Evolutionary conservation across 495 filamentous ascomycete species (phyloP).

Genomic region (Aspergillus incahuasiensis): DNA sequence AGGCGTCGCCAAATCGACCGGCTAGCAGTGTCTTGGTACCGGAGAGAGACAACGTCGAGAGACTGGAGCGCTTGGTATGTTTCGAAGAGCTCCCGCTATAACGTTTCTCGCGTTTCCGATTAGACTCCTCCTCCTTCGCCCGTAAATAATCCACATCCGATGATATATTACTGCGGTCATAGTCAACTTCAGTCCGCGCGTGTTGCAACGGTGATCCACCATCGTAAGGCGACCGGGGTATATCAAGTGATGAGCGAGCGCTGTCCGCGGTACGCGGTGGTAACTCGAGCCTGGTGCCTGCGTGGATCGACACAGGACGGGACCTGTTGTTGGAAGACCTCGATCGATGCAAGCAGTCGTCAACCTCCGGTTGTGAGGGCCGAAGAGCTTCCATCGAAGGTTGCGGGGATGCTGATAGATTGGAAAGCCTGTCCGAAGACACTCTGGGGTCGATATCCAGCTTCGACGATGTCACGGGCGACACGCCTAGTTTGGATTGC

Average conservation of each 20-base stretch:
- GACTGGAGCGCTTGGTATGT: conserved; percentile 75
- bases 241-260: conserved; percentile 36
- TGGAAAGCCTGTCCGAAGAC: conserved; percentile 40
- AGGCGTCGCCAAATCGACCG: conserved; percentile 92
- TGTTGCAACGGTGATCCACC: conserved; percentile 33
- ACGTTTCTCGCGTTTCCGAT: conserved; percentile 67
- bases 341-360: conserved; percentile 54
- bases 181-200: conserved; percentile 36
- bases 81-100: conserved; percentile 51
- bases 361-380: conserved; percentile 56
- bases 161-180: conserved; percentile 57
- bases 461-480: conserved; percentile 28
- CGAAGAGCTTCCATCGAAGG: conserved; percentile 75
- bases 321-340: conserved; percentile 60
- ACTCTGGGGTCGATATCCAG: conserved; percentile 49
- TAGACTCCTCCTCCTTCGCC: conserved; percentile 66
- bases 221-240: conserved; percentile 34
- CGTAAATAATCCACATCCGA: conserved; percentile 88
- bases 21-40: conserved; percentile 82
- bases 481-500: conserved; percentile 24
- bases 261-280: conserved; percentile 59
- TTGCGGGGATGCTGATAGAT: conserved; percentile 63
- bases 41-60: conserved; percentile 68
- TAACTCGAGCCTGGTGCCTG: conserved; percentile 72
- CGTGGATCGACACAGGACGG: conserved; percentile 70